These are phyloP conservation scores for Sicyos edulis DNA, from an alignment of 306 rosid species.

Conservation along the genomic window DNA sequence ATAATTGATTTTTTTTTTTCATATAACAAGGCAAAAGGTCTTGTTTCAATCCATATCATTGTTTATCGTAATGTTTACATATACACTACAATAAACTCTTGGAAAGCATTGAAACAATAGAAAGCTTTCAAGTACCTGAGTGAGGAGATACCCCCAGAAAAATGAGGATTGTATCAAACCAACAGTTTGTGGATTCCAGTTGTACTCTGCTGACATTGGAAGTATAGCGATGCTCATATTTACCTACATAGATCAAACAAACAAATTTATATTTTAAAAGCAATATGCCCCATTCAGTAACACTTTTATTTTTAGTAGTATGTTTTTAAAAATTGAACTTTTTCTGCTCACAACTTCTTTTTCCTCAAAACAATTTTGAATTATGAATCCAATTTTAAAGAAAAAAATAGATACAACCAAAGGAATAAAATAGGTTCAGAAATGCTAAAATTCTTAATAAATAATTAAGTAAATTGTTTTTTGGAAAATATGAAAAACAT, in stretches of 20 bases:
- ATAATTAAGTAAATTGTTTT: neutral
- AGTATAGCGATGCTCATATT: slow-evolving; percentile 99
- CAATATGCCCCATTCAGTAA: neutral
- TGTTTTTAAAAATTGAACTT: neutral
- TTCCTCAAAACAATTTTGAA: neutral
- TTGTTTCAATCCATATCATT: slow-evolving; percentile 1
- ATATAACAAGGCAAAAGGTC: neutral
- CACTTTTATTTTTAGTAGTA: neutral
- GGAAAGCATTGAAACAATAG: neutral
- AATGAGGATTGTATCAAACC: slow-evolving; percentile 96
- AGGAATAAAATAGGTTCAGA: neutral
- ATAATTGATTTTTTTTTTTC: neutral
- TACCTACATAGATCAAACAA: slow-evolving; percentile 45
- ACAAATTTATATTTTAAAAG: neutral
- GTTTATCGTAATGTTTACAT: neutral
- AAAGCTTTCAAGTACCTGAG: slow-evolving; percentile 49
- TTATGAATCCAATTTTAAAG: neutral
- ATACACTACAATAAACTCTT: neutral
- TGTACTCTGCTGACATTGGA: slow-evolving; percentile 93
- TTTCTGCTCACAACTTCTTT: neutral
- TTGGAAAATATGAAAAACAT: neutral
- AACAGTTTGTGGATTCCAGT: slow-evolving; percentile 86
- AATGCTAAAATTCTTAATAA: neutral
- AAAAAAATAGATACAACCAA: neutral
- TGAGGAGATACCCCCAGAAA: slow-evolving; percentile 98